Percentiles rank a stretch among this genome's conserved stretches.
Conservation (phyloP, 2,329 filamentous ascomycete genomes). For the Allantophomopsis cytisporea region DNA sequence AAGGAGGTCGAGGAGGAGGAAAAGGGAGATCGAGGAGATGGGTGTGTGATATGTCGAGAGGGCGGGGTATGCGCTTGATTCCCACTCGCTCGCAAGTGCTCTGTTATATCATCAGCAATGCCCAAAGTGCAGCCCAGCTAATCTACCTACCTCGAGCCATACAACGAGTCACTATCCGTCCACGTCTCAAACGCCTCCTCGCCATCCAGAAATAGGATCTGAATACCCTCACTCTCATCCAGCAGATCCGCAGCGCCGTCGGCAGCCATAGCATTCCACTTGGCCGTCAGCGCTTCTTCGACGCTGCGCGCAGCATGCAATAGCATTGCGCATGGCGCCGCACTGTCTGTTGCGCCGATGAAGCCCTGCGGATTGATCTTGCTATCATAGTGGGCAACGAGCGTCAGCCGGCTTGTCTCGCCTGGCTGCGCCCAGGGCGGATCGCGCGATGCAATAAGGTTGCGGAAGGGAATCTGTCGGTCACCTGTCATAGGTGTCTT, state of each 20-base stretch:
- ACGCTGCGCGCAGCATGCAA: slow-evolving; percentile 75
- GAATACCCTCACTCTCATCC: slow-evolving; percentile 70
- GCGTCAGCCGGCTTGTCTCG: slow-evolving; percentile 66
- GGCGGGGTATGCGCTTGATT: slow-evolving; percentile 51
- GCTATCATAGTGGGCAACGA: slow-evolving; percentile 92
- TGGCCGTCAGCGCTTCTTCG: slow-evolving; percentile 64
- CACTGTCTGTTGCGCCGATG: slow-evolving; percentile 86
- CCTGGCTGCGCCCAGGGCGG: slow-evolving; percentile 68
- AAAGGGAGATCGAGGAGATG: slow-evolving; percentile 70
- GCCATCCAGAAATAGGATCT: slow-evolving; percentile 82
- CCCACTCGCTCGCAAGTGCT: slow-evolving; percentile 74
- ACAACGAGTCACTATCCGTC: slow-evolving; percentile 73
- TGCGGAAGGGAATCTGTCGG: slow-evolving; percentile 66
- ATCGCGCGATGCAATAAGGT: slow-evolving; percentile 76
- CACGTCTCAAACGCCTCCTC: slow-evolving; percentile 83
- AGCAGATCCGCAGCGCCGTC: slow-evolving; percentile 39
- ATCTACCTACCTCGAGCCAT: slow-evolving; percentile 60
- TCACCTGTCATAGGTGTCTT: slow-evolving; percentile 65
- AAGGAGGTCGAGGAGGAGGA: slow-evolving; percentile 83
- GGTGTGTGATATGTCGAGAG: slow-evolving; percentile 63
- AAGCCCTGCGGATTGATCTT: slow-evolving; percentile 72
- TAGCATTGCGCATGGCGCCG: slow-evolving; percentile 86
- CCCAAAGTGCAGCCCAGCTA: background rate
- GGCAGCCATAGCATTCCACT: slow-evolving; percentile 63
- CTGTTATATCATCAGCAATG: slow-evolving; percentile 20